Conservation (phyloP, 805 yeast genomes). For the Scheffersomyces coipomensis region DNA sequence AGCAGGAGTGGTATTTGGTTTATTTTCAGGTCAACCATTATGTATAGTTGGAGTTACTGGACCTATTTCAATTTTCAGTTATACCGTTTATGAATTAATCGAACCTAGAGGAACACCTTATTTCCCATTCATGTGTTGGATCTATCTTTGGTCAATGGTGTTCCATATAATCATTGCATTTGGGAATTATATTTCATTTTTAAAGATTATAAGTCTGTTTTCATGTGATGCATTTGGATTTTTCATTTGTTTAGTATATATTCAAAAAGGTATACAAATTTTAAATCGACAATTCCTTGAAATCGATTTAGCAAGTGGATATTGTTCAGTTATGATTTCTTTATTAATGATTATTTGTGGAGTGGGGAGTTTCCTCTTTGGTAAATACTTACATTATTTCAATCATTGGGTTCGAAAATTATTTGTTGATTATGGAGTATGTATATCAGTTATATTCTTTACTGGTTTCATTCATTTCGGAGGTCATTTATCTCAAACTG, state of each 20-base stretch:
- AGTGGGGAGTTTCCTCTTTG: slow-evolving; percentile 54
- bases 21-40: slow-evolving; percentile 85
- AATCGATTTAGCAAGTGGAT: slow-evolving; percentile 50
- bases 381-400: slow-evolving; percentile 61
- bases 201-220: slow-evolving; percentile 72
- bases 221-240: slow-evolving; percentile 94
- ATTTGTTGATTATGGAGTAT: slow-evolving; percentile 84
- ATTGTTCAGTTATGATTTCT: slow-evolving; percentile 71
- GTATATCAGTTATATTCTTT: slow-evolving; percentile 80
- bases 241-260: slow-evolving; percentile 82
- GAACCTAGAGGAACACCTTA: slow-evolving; percentile 53
- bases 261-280: slow-evolving; percentile 88
- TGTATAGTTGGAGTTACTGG: slow-evolving; percentile 98
- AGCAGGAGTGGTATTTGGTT: slow-evolving; percentile 87
- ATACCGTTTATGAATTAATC: slow-evolving; percentile 78
- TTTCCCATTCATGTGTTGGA: slow-evolving; percentile 95
- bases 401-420: slow-evolving; percentile 61
- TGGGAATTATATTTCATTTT: slow-evolving; percentile 61
- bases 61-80: slow-evolving; percentile 88
- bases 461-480: slow-evolving; percentile 94
- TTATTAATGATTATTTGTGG: slow-evolving; percentile 79
- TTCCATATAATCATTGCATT: slow-evolving; percentile 75
- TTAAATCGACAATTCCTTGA: slow-evolving; percentile 63
- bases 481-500: slow-evolving; percentile 58
- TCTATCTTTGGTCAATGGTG: slow-evolving; percentile 86